Conservation (phyloP, 192 early-diverging fungal genomes). For the Gigaspora rosea region DNA sequence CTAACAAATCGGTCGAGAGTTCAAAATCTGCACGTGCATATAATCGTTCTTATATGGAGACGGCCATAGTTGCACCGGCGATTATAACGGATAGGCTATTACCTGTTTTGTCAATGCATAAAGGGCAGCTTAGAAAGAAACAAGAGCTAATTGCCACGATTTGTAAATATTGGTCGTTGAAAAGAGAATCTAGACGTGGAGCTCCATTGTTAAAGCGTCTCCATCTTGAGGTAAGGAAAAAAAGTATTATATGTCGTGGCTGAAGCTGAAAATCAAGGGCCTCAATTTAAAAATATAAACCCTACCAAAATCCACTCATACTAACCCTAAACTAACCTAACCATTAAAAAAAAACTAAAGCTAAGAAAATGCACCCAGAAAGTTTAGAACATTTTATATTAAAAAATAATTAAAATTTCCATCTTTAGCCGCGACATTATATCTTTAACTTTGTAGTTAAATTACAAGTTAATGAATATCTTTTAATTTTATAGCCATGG, state of each 20-base stretch:
- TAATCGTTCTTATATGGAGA: constrained; percentile 62
- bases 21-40: constrained; percentile 59
- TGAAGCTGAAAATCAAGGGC: background rate
- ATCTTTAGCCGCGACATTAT: background rate
- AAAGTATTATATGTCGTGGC: background rate
- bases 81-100: constrained; percentile 58
- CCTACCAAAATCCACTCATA: background rate
- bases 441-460: background rate
- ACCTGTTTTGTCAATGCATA: constrained; percentile 44
- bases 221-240: constrained; percentile 78
- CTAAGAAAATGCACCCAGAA: no score
- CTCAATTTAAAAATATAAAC: no score
- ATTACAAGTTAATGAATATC: background rate
- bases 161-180: constrained; percentile 94
- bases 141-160: constrained; percentile 65
- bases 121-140: constrained; percentile 44
- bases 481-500: constrained; percentile 69
- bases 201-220: constrained; percentile 94
- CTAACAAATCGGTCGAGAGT: background rate
- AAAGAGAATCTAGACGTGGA: constrained; percentile 85
- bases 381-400: no score
- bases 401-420: no score
- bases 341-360: no score
- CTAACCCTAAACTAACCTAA: background rate
- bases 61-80: constrained; percentile 64